phyloP scores from a whole-genome alignment of 2,329 filamentous ascomycete genomes.

The Aspergillus floridensis region DNA sequence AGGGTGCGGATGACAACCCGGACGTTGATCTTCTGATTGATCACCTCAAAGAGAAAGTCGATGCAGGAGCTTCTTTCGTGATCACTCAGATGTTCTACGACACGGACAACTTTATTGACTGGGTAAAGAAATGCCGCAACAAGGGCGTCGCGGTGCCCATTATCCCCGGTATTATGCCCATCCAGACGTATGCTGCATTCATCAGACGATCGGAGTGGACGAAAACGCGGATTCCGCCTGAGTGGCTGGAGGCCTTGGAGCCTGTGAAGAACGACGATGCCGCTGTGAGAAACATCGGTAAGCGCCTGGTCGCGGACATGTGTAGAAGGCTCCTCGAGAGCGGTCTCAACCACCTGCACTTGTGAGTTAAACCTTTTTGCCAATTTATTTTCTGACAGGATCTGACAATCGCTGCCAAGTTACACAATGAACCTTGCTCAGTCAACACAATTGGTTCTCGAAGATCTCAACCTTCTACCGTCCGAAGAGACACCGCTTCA shows the following conservation, averaged over 20 bases:
- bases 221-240: constrained; percentile 75
- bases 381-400: background rate
- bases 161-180: constrained; percentile 86
- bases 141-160: constrained; percentile 82
- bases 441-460: constrained; percentile 88
- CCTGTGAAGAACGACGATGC: constrained; percentile 96
- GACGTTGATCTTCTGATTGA: constrained; percentile 81
- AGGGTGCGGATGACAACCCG: constrained; percentile 90
- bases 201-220: constrained; percentile 87
- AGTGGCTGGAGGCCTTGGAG: constrained; percentile 79
- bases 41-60: constrained; percentile 95
- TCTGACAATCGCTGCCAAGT: constrained; percentile 36
- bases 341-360: constrained; percentile 86
- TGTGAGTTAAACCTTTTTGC: constrained; percentile 50
- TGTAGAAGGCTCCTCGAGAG: constrained; percentile 79
- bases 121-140: constrained; percentile 82
- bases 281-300: constrained; percentile 85
- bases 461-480: constrained; percentile 81
- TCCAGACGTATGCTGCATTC: constrained; percentile 93
- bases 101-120: constrained; percentile 87
- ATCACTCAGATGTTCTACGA: constrained; percentile 99
- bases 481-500: constrained; percentile 74
- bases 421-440: constrained; percentile 99
- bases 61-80: constrained; percentile 88
- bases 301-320: constrained; percentile 81